phyloP scores from a whole-genome alignment of 2,329 filamentous ascomycete species.

The Pestalotiopsis sp. region DNA sequence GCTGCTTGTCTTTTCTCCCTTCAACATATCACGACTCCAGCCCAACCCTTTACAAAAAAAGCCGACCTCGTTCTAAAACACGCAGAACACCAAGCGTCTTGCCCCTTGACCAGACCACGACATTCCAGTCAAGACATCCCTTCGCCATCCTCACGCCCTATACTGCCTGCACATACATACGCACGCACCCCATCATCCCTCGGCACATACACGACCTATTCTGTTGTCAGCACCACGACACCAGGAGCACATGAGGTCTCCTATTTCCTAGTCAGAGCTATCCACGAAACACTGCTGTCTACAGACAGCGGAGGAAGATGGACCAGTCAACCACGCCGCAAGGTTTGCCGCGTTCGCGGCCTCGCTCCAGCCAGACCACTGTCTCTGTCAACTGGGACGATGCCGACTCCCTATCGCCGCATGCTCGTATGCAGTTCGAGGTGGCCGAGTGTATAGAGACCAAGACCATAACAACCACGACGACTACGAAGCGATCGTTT shows the following conservation, averaged over 20 bases:
- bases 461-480: slow-evolving; percentile 84
- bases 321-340: slow-evolving; percentile 17
- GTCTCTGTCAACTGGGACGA: slow-evolving; percentile 53
- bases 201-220: background rate
- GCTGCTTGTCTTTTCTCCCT: background rate
- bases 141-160: background rate
- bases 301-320: slow-evolving; percentile 6
- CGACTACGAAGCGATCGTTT: slow-evolving; percentile 82
- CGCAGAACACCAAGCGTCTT: background rate
- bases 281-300: slow-evolving; percentile 2
- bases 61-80: background rate
- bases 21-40: background rate
- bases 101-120: background rate
- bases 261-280: background rate
- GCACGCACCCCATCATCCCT: background rate
- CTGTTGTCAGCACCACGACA: background rate
- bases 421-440: slow-evolving; percentile 54
- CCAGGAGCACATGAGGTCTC: background rate
- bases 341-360: slow-evolving; percentile 27
- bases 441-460: slow-evolving; percentile 69
- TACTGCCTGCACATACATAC: background rate
- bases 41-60: background rate
- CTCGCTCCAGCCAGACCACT: slow-evolving; percentile 43
- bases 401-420: slow-evolving; percentile 35
- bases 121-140: background rate